Conservation (phyloP, 2,329 filamentous ascomycete genomes). For the Colletotrichum sp. region DNA sequence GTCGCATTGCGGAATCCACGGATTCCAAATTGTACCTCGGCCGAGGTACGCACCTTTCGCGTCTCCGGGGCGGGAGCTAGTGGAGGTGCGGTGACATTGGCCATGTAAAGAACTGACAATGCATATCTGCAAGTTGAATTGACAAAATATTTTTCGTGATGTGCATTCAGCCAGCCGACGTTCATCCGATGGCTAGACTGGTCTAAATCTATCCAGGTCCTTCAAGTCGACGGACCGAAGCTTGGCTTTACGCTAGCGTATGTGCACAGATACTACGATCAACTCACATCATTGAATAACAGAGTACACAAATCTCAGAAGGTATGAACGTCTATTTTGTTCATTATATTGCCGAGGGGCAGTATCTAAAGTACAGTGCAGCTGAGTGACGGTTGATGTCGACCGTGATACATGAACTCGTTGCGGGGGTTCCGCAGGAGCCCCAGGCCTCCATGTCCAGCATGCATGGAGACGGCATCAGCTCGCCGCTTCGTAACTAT, state of each 20-base stretch:
- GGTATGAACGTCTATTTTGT: not conserved
- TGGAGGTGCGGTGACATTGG: not conserved
- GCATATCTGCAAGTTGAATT: not conserved
- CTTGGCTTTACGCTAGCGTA: not conserved
- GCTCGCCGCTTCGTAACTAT: constrained; percentile 3
- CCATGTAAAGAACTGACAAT: not conserved
- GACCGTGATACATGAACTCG: constrained; percentile 6
- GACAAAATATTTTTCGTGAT: not conserved
- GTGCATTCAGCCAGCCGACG: not conserved
- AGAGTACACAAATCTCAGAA: not conserved
- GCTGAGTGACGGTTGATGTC: not conserved
- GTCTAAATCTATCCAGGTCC: not conserved
- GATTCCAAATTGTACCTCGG: constrained; percentile 11
- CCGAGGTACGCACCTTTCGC: not conserved
- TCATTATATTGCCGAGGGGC: not conserved
- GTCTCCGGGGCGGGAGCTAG: not conserved
- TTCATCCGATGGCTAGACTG: not conserved
- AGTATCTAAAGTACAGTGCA: constrained; percentile 9
- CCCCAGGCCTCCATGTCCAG: not conserved
- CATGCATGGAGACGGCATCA: constrained; percentile 8
- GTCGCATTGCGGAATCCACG: not conserved
- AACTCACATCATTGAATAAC: not conserved
- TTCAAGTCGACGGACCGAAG: not conserved
- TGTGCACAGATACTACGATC: not conserved
- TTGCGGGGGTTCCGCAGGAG: not conserved